A percentile compares a stretch with the other conserved stretches of the same genome.
These are phyloP conservation scores for Claviceps humidiphila DNA, from an alignment of 2,329 filamentous ascomycete genomes.

Conservation along the genomic window DNA sequence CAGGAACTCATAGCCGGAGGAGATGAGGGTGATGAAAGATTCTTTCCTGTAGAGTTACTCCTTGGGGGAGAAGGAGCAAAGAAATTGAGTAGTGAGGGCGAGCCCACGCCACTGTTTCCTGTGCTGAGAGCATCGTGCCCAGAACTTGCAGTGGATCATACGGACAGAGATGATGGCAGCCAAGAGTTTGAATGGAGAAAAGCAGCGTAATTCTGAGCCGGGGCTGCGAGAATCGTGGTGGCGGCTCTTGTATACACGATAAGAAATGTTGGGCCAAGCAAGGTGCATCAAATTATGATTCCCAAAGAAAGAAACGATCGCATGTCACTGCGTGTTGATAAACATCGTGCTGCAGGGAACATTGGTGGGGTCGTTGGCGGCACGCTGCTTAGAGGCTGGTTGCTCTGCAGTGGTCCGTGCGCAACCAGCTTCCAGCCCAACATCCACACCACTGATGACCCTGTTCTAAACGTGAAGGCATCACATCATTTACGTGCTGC, in stretches of 20 bases:
- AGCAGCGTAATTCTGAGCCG: neutral
- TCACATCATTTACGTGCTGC: neutral
- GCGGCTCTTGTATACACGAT: neutral
- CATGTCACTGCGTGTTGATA: too few species aligned
- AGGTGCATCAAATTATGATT: too few species aligned
- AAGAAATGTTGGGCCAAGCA: neutral
- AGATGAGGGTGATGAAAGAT: conserved; percentile 4
- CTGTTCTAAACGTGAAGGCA: neutral
- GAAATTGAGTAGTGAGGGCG: neutral
- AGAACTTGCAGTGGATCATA: neutral
- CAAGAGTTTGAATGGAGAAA: neutral
- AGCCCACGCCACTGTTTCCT: neutral
- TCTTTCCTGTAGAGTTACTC: neutral
- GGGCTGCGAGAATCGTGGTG: neutral
- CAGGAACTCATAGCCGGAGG: conserved; percentile 24
- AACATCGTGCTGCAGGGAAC: too few species aligned
- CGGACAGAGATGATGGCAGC: neutral
- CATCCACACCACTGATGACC: too few species aligned
- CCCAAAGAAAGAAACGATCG: too few species aligned
- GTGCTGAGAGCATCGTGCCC: neutral
- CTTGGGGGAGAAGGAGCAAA: neutral
- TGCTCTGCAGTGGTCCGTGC: conserved; percentile 2
- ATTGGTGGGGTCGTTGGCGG: too few species aligned
- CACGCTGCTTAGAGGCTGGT: neutral
- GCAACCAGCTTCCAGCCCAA: neutral